Percentiles rank a stretch among this genome's conserved stretches.
Conservation (phyloP, 345 rosid genomes). For the Murraya koenigii region DNA sequence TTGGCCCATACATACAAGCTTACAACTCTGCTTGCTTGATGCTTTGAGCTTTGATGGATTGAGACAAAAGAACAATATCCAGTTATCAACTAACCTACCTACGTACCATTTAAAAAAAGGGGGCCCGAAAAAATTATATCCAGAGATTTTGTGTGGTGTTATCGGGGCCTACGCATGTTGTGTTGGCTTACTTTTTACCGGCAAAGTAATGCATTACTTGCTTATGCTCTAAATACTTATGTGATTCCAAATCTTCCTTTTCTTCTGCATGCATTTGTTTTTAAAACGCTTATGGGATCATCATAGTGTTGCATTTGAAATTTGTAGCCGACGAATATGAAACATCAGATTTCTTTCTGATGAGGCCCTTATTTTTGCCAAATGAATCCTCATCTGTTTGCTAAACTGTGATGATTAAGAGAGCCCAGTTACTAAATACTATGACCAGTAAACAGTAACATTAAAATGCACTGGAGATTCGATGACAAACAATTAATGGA, state of each 20-base stretch:
- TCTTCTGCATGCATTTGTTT: background rate
- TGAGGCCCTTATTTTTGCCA: too few species aligned
- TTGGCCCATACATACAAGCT: background rate
- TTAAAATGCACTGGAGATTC: too few species aligned
- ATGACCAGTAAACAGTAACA: too few species aligned
- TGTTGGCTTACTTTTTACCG: background rate
- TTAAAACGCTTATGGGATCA: too few species aligned
- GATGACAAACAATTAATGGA: too few species aligned
- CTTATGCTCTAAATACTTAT: background rate
- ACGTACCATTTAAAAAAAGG: background rate
- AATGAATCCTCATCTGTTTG: too few species aligned
- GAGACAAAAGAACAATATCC: background rate
- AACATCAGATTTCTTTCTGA: too few species aligned
- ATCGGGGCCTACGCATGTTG: background rate
- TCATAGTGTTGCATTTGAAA: too few species aligned
- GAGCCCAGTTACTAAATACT: too few species aligned
- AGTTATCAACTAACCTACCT: background rate
- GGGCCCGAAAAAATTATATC: background rate
- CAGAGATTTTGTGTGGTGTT: background rate
- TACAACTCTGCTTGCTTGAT: background rate
- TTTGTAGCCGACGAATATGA: too few species aligned
- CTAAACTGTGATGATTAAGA: too few species aligned
- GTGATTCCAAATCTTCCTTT: background rate
- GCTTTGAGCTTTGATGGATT: background rate
- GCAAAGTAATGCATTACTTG: background rate